Percentiles rank a stretch among this genome's conserved stretches.
phyloP scores from a whole-genome alignment of 2,329 filamentous ascomycete species.

The Chrysosphaeria jannelii region DNA sequence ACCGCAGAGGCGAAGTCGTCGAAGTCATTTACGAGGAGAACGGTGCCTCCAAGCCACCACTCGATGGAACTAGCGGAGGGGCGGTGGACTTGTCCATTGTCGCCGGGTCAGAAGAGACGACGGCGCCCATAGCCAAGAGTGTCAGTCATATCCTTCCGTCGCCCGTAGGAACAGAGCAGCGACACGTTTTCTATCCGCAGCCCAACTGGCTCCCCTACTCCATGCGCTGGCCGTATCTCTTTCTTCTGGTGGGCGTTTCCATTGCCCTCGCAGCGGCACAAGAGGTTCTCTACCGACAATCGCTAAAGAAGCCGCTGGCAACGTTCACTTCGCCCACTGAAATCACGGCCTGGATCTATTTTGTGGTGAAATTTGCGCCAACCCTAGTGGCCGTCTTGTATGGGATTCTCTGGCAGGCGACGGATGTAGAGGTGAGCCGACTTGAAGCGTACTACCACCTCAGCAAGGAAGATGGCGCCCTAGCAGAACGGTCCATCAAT shows the following conservation, averaged over 20 bases:
- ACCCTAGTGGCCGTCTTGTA: slow-evolving; percentile 29
- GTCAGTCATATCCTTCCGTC: too few relatives aligned
- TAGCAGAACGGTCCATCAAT: slow-evolving; percentile 36
- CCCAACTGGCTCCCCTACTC: slow-evolving; percentile 36
- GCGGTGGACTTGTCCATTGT: slow-evolving; percentile 21
- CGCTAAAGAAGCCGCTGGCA: slow-evolving; percentile 14
- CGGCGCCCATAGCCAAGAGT: slow-evolving; percentile 3
- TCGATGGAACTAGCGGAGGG: slow-evolving; percentile 5
- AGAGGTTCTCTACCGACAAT: slow-evolving; percentile 24
- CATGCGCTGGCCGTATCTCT: slow-evolving; percentile 31
- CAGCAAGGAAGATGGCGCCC: slow-evolving; percentile 25
- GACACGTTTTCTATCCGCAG: slow-evolving; percentile 26
- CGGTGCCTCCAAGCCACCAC: slow-evolving; percentile 10
- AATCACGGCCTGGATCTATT: slow-evolving; percentile 21
- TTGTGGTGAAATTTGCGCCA: slow-evolving; percentile 31
- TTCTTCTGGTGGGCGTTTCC: slow-evolving; percentile 21
- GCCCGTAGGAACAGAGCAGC: too few relatives aligned
- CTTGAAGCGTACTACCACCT: slow-evolving; percentile 36
- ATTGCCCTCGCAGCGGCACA: slow-evolving; percentile 18
- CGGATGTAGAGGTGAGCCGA: slow-evolving; percentile 34
- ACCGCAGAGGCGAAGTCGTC: slow-evolving; percentile 26
- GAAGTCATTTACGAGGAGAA: slow-evolving; percentile 20
- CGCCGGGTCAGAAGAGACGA: slow-evolving; percentile 11
- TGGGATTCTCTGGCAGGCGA: slow-evolving; percentile 34
- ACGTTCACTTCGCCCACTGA: slow-evolving; percentile 18